phyloP scores from a whole-genome alignment of 371 early-diverging fungal genomes.

The Mortierella sp. region DNA sequence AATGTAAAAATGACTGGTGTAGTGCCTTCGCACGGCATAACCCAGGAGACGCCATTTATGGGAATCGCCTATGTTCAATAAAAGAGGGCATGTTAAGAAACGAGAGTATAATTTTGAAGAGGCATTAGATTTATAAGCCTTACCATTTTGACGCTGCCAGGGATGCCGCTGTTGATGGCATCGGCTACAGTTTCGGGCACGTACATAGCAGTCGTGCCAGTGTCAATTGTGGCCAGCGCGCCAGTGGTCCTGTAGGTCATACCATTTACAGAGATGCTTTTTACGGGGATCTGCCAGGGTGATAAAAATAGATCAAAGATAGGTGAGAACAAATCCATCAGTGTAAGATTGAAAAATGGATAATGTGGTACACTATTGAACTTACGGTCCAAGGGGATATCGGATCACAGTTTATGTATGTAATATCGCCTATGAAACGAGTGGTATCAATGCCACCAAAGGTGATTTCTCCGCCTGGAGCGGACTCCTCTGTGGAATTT shows the following conservation, averaged over 20 bases:
- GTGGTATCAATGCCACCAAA: constrained; percentile 69
- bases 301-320: not conserved
- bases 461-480: constrained; percentile 67
- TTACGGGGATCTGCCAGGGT: constrained; percentile 24
- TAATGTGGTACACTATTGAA: not conserved
- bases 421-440: constrained; percentile 66
- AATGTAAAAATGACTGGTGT: constrained; percentile 25
- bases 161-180: constrained; percentile 44
- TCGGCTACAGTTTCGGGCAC: constrained; percentile 30
- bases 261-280: constrained; percentile 17
- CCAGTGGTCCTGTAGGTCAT: constrained; percentile 6
- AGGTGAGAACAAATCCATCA: not conserved
- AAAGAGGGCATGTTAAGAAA: not conserved
- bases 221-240: constrained; percentile 29
- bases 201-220: constrained; percentile 50
- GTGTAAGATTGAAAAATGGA: not conserved
- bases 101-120: not conserved
- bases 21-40: constrained; percentile 35
- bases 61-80: not conserved
- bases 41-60: constrained; percentile 21
- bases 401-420: constrained; percentile 48
- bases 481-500: not conserved
- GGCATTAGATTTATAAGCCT: not conserved
- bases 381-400: constrained; percentile 48
- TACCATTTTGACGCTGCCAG: constrained; percentile 22